Percentiles rank a stretch among this genome's conserved stretches.
Conservation (phyloP, 2,329 filamentous ascomycete genomes). For the Seiridium cupressi region DNA sequence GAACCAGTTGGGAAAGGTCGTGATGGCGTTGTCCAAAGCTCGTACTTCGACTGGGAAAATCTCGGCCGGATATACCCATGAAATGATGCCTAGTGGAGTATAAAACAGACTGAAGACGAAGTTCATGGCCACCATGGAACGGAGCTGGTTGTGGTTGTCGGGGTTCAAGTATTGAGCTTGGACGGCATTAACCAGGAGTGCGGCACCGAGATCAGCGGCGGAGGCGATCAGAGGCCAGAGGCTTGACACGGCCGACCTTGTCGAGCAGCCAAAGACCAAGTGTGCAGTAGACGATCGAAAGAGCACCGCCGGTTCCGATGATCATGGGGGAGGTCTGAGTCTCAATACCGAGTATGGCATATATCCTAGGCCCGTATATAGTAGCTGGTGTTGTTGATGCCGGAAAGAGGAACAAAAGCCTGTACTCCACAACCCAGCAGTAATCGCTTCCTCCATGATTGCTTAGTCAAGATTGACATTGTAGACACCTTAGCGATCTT, state of each 20-base stretch:
- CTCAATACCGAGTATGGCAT: slow-evolving; percentile 40
- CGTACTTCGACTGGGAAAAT: slow-evolving; percentile 23
- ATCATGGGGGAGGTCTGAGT: slow-evolving; percentile 46
- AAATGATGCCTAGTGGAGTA: slow-evolving; percentile 23
- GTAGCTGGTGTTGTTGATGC: slow-evolving; percentile 44
- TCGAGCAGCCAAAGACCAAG: slow-evolving; percentile 44
- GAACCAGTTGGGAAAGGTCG: slow-evolving; percentile 6
- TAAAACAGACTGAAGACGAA: slow-evolving; percentile 33
- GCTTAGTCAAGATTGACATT: slow-evolving; percentile 39
- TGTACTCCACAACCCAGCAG: slow-evolving; percentile 46
- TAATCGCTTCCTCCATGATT: slow-evolving; percentile 42
- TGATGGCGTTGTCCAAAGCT: slow-evolving; percentile 16
- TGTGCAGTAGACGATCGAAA: slow-evolving; percentile 46
- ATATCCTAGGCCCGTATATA: slow-evolving; percentile 39
- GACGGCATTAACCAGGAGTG: slow-evolving; percentile 13
- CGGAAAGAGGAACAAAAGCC: slow-evolving; percentile 45
- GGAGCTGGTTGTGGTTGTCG: not conserved
- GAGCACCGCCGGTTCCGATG: slow-evolving; percentile 47
- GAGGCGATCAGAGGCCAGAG: slow-evolving; percentile 43
- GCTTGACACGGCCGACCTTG: slow-evolving; percentile 44
- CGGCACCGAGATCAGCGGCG: slow-evolving; percentile 24
- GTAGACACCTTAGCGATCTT: slow-evolving; percentile 33
- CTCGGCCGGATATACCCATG: slow-evolving; percentile 24
- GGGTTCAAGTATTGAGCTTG: slow-evolving; percentile 1
- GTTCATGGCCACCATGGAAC: slow-evolving; percentile 28